Evolutionary conservation across 345 rosid genomes (phyloP), one percentile per base, ranked within the genome.

Genomic region (Geranium brycei): DNA sequence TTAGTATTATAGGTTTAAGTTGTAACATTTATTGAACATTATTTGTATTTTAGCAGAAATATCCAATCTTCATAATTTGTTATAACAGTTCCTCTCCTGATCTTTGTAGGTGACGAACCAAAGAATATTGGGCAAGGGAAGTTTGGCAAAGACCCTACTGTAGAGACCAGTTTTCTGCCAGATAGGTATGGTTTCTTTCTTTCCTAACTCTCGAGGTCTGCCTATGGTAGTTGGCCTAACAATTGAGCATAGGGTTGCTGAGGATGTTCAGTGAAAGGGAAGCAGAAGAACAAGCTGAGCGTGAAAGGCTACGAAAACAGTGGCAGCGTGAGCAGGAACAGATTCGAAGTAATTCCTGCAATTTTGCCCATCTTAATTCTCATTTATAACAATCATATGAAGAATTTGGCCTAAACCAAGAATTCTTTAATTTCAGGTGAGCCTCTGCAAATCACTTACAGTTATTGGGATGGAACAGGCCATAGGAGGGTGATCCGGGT

Each of bases 391-490:
- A 47, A 4, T 17, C 28, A 59, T 58, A 19, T 47, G n/a, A 59
- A 73, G 41, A 40, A 56, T n/a, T 55, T 15, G 65, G 53, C 14
- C 66, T 74, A 66, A 78, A 47, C 19, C 16, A 53, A 19, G 12
- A 69, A 19, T 40, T 30, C 4, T 19, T 72, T 15, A 73, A 32
- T 66, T 71, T 70, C 81, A 95, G 99, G 82, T 68, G 99, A 95
- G 77, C 89, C 96, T 70, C 89, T 95, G 71, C 60, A 87, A 83
- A 95, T 95, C 62, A 95, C 99, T 68, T 95, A 95, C 83, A 95
- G 97, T 72, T 91, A 95, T 74, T 95, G 97, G 97, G 99, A 95
- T 81, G 99, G 99, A 65, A 81, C 96, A 4, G 99, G 97, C 31
- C 99, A 95, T 68, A 88, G 97, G 72, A 80, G 97, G 67, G 92